These are phyloP conservation scores for Proliferodiscus dingleyae DNA, from an alignment of 2,329 filamentous ascomycete genomes.

Conservation along the genomic window DNA sequence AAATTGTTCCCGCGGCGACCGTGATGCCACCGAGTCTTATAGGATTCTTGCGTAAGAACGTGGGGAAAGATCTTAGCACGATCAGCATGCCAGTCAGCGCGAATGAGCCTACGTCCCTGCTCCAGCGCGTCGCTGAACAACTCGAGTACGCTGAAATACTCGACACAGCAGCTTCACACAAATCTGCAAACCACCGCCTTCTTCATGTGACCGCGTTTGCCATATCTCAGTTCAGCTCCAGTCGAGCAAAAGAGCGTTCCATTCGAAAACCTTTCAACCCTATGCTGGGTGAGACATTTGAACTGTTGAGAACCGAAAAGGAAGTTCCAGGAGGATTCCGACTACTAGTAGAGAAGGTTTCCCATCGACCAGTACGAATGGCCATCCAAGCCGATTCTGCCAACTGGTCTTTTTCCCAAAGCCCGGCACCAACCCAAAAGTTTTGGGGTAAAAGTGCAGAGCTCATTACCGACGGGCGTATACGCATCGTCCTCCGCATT, in stretches of 20 bases:
- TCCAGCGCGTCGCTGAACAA: slow-evolving; percentile 86
- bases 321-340: slow-evolving; percentile 70
- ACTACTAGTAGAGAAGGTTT: slow-evolving; percentile 92
- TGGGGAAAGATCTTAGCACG: slow-evolving; percentile 93
- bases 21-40: slow-evolving; percentile 85
- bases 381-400: slow-evolving; percentile 88
- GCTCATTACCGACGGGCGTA: slow-evolving; percentile 85
- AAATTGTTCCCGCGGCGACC: slow-evolving; percentile 66
- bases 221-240: slow-evolving; percentile 76
- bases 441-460: slow-evolving; percentile 99
- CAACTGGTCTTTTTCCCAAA: slow-evolving; percentile 82
- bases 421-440: slow-evolving; percentile 84
- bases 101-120: slow-evolving; percentile 84
- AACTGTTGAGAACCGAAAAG: slow-evolving; percentile 80
- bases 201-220: slow-evolving; percentile 88
- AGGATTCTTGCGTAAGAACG: slow-evolving; percentile 91
- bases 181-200: slow-evolving; percentile 62
- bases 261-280: slow-evolving; percentile 97
- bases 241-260: slow-evolving; percentile 80
- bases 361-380: slow-evolving; percentile 84
- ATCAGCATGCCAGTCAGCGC: slow-evolving; percentile 97
- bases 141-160: slow-evolving; percentile 86
- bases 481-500: slow-evolving; percentile 67
- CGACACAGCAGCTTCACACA: slow-evolving; percentile 64
- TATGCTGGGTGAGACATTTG: slow-evolving; percentile 91